Evolutionary conservation across 106 monocot species (phyloP), one percentile per base, ranked within the genome.

Genomic region (Dioscorea dumetorum): DNA sequence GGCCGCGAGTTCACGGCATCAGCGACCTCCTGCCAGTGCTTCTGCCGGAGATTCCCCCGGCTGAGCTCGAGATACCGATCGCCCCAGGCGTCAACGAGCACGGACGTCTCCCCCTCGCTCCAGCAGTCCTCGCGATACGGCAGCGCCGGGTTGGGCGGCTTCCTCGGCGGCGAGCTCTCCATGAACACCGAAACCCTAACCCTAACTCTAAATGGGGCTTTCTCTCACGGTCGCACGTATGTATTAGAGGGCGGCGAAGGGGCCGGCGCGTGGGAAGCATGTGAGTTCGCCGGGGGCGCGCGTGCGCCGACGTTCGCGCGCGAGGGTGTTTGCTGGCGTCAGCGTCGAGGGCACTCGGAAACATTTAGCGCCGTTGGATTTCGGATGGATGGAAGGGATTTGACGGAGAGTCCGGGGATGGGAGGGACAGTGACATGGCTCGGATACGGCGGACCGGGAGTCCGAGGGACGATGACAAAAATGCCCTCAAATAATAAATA

Each of bases 91-190:
- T 94, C 84, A 62, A 94, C 80, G 52, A 94, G 77, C 48, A 78
- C 82, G 49, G 86, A 79, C 5, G 94, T 94, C 71, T 84, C 93
- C 8, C 89, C 93, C 57, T 94, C 93, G 82, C 90, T 94, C 90
- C 93, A 94, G 93, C 93, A 94, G 68, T 94, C 93, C 66, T 93
- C 81, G 3, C 91, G 71, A 77, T 94, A 89, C 22, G 93, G 93
- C 73, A 89, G 62, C 74, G 81, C 76, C 48, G 86, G 86, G 57
- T 87, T 91, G 65, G 88, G 76, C 64, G 85, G 85, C 49, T 5
- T 62, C 31, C 77, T 71, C 64, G 76, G 53, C 64, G 71, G 77
- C 51, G 69, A n/a, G 69, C 53, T 32, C 61, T 62, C 57, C 69
- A 28, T 73, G 51, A 60, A 64, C 59, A 73, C 85, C 75, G 54